Evolutionary conservation across 345 rosid genomes (phyloP).

Genomic region (Eutrema yunnanense): DNA sequence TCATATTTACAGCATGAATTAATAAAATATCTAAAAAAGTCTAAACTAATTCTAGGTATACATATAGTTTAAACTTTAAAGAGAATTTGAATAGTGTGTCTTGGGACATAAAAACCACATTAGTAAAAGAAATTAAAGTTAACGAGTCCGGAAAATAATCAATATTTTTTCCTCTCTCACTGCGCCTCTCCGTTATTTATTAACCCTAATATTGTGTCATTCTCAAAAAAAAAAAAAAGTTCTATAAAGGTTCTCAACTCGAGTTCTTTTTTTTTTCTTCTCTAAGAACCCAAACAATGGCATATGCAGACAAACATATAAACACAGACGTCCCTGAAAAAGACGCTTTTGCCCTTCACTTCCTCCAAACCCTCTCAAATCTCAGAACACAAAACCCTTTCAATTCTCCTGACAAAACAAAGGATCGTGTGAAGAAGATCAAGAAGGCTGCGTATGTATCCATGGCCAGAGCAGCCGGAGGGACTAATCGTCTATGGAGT

Average conservation of each 20-base stretch:
- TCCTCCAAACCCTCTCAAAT: constrained; percentile 28
- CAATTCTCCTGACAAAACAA: neutral
- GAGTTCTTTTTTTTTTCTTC: neutral
- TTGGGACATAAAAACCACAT: constrained; percentile 12
- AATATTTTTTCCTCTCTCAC: neutral
- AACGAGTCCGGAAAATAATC: neutral
- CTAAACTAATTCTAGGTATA: neutral
- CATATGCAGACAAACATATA: constrained; percentile 8
- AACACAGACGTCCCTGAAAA: constrained; percentile 27
- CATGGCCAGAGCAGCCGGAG: constrained; percentile 32
- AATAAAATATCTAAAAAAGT: neutral
- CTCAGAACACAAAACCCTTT: constrained; percentile 21
- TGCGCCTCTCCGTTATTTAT: constrained; percentile 18
- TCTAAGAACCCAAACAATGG: constrained; percentile 25
- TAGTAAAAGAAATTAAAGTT: neutral
- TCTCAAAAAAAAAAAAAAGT: neutral
- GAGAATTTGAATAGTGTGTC: constrained; percentile 7
- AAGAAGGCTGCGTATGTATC: constrained; percentile 32
- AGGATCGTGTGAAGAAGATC: constrained; percentile 20
- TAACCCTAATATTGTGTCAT: constrained; percentile 22
- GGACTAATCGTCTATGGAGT: constrained; percentile 19
- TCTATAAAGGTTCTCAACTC: constrained; percentile 25
- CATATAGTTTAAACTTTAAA: neutral
- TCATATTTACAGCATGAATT: neutral
- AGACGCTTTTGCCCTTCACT: constrained; percentile 20